Conservation (phyloP, 78 protist genomes). For the slime mould (Dictyostelium discoideum) region DNA sequence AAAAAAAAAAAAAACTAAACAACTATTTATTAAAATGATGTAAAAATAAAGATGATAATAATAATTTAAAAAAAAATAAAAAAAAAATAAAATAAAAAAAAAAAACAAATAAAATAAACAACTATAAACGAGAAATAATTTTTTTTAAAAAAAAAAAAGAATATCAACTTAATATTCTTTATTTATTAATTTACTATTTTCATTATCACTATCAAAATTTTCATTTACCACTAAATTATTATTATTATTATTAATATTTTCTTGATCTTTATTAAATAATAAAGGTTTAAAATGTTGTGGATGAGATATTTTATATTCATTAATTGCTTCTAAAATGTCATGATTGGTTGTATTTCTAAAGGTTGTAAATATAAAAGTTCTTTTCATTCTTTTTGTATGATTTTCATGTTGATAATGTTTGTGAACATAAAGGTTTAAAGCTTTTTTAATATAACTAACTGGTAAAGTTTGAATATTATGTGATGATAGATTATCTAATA, state of each 20-base stretch:
- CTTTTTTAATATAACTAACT: not conserved
- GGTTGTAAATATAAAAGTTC: not conserved
- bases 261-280: not conserved
- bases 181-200: not conserved
- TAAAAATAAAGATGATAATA: not conserved
- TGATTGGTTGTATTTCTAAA: not conserved
- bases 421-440: not conserved
- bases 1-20: not conserved
- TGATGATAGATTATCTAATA: not conserved
- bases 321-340: slow-evolving; percentile 2
- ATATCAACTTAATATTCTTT: not conserved
- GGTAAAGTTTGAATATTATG: not conserved
- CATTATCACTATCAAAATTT: not conserved
- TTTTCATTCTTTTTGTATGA: not conserved
- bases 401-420: not conserved
- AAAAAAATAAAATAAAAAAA: too few relatives aligned
- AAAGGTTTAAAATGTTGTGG: slow-evolving; percentile 1
- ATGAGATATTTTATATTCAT: not conserved
- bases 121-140: not conserved
- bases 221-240: not conserved
- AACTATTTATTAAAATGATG: not conserved
- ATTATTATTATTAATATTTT: not conserved
- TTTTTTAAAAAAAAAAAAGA: not conserved
- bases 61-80: too few relatives aligned
- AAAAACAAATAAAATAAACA: not conserved